A percentile compares a stretch with the other conserved stretches of the same genome.
These are phyloP conservation scores for Actinidia polygama DNA, from an alignment of 179 eudicot genomes.

Conservation along the genomic window DNA sequence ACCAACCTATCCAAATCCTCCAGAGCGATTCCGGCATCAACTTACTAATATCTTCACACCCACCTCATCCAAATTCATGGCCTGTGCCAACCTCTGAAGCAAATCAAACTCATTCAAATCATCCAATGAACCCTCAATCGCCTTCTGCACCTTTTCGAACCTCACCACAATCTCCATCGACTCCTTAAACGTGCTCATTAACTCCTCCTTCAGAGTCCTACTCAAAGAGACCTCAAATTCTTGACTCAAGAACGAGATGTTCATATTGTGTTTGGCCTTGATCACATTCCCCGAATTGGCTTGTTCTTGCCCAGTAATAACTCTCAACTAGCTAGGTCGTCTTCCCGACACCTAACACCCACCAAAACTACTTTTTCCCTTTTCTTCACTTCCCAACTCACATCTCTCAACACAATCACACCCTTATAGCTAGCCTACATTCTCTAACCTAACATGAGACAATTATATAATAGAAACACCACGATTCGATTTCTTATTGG, in stretches of 20 bases:
- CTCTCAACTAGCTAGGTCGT: constrained; percentile 94
- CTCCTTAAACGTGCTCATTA: constrained; percentile 81
- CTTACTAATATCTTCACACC: constrained; percentile 85
- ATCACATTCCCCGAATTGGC: constrained; percentile 91
- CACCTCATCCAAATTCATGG: constrained; percentile 74
- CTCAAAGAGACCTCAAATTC: constrained; percentile 89
- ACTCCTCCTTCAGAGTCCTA: constrained; percentile 88
- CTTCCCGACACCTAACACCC: constrained; percentile 97
- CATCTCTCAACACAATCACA: constrained; percentile 76
- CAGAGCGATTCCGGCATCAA: constrained; percentile 76
- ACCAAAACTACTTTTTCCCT: constrained; percentile 96
- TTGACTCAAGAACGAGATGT: constrained; percentile 82
- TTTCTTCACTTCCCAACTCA: constrained; percentile 94
- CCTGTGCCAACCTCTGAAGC: constrained; percentile 83
- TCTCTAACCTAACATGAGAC: constrained; percentile 86
- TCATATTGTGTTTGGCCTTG: constrained; percentile 86
- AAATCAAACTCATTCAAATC: constrained; percentile 97
- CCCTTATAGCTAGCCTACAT: constrained; percentile 77
- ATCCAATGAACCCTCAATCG: constrained; percentile 74
- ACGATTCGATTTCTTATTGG: constrained; percentile 41
- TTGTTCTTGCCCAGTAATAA: constrained; percentile 77
- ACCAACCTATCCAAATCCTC: constrained; percentile 96
- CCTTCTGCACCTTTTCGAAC: constrained; percentile 94
- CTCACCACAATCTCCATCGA: constrained; percentile 80
- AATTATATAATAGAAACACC: constrained; percentile 92